phyloP scores from a whole-genome alignment of 164 flowering plant species.

The Piper betle region DNA sequence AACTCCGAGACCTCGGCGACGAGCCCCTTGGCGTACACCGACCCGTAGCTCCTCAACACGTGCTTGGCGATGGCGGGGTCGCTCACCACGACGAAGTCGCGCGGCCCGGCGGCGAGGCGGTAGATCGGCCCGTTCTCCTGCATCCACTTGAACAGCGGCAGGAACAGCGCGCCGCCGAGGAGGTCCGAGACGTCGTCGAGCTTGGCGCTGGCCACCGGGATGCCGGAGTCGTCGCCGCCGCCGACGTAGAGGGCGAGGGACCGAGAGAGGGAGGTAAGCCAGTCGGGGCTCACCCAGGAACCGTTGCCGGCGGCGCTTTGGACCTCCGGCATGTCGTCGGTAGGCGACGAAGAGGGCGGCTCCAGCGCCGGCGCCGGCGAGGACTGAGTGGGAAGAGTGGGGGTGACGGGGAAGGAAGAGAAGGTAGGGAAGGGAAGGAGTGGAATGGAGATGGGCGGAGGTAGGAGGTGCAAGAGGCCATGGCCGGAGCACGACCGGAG shows the following conservation, averaged over 20 bases:
- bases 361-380: background rate
- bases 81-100: conserved; percentile 77
- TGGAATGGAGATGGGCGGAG: background rate
- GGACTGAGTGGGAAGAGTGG: background rate
- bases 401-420: background rate
- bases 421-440: background rate
- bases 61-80: conserved; percentile 92
- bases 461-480: background rate
- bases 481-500: background rate
- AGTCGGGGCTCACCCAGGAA: conserved; percentile 90
- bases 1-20: conserved; percentile 90
- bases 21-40: conserved; percentile 62
- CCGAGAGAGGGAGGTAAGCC: conserved; percentile 64
- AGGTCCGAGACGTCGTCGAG: conserved; percentile 88
- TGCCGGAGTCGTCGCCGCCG: conserved; percentile 44
- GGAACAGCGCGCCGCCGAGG: conserved; percentile 78
- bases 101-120: conserved; percentile 33
- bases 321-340: background rate
- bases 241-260: conserved; percentile 18
- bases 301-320: conserved; percentile 4
- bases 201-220: conserved; percentile 71
- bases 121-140: conserved; percentile 70
- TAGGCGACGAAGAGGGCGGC: conserved; percentile 3
- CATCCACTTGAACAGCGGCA: conserved; percentile 89
- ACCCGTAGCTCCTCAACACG: conserved; percentile 70